Base-by-base conservation (phyloP, 495 filamentous ascomycete species). In the Penicillium robsamsonii region DNA sequence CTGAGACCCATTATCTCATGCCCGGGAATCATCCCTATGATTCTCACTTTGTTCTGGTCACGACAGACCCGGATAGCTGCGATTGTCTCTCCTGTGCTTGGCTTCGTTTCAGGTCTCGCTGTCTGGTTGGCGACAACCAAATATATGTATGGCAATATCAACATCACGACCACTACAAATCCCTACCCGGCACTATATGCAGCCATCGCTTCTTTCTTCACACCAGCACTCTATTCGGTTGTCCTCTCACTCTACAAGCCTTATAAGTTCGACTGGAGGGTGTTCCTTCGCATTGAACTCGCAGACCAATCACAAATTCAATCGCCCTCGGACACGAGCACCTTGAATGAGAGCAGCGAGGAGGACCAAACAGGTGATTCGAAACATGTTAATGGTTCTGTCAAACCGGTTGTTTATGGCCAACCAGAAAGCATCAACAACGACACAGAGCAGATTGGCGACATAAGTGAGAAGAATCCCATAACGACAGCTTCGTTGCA, bases 211-310 rank as follows among this genome's bases (percentile, higher is more conserved):
- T 70, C 73, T 1, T 70, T 67, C 41, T 76, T 74, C 55, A 65
- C 70, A 0, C 71, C 73, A 1, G 71, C 59, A 3, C 40, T 74
- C 0, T 75, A 72, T 52, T 78, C 78, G 5, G 62, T 77, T 1
- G 11, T 79, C 0, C 64, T 81, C 7, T 79, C 76, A 11, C 53
- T 65, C 6, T 79, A 76, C 50, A 68, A 69, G 22, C 78, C 78
- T 1, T 72, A 71, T 33, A 62, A 53, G n/a, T 79, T 79, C 50
- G 76, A 79, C 58, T 79, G 76, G 77, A 70, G 77, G 13, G 68
- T 74, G 37, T 79, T 79, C 52, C 66, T 79, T 0, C 75, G 74
- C n/a, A 70, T 73, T n/a, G 67, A 73, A 47, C 58, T 70, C 5
- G 60, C 62, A 13, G 65, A 68, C n/a, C 59, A 68, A 46, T 59